Base-by-base conservation (phyloP, 2,329 filamentous ascomycete genomes). In the Chaetomiaceae sp. region DNA sequence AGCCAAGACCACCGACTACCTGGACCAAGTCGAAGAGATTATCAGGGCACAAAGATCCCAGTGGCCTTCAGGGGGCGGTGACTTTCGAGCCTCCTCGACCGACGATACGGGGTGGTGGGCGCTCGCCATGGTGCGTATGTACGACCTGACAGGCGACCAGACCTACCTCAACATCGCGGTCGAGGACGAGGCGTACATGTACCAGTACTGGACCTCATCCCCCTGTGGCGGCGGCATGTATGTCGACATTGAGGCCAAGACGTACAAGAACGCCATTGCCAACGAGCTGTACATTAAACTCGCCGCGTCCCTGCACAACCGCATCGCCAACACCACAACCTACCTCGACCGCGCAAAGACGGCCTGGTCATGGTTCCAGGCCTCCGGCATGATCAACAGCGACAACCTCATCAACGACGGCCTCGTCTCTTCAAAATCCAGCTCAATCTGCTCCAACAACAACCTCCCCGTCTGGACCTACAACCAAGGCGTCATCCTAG, bases 71-170 rank as follows among this genome's bases (percentile, higher is more conserved):
- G 68, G 68, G 14, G 62, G 57, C 13, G 70, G 69, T 17, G 58
- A 66, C 34, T 72, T 72, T 56, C 67, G 68, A 34, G 68, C 65
- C 16, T 66, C 69, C 46, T 67, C 65, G 46, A 71, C 69, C 56
- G 81, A 84, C 55, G 81, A 83, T 58, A 76, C 79, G 60, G 74
- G 77, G n/a, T 83, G 81, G 81, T 84, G 81, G 81, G 79, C 74
- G 9, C 69, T 83, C 51, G 80, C 71, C 16, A 75, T 79, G 70
- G 76, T 83, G 47, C 72, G 75, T 20, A 69, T 76, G 4, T 81
- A 73, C 59, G 81, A 84, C 59, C 66, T 79, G 14, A 79, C 79
- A 0, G 65, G 68, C 3, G 68, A 82, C 39, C 31, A 56, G 2
- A 68, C 70, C n/a, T 84, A 80, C 56, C 74, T 84, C 34, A 62